phyloP scores from a whole-genome alignment of 1,284 basidiomycete species.

The Rhodotorula sp. region DNA sequence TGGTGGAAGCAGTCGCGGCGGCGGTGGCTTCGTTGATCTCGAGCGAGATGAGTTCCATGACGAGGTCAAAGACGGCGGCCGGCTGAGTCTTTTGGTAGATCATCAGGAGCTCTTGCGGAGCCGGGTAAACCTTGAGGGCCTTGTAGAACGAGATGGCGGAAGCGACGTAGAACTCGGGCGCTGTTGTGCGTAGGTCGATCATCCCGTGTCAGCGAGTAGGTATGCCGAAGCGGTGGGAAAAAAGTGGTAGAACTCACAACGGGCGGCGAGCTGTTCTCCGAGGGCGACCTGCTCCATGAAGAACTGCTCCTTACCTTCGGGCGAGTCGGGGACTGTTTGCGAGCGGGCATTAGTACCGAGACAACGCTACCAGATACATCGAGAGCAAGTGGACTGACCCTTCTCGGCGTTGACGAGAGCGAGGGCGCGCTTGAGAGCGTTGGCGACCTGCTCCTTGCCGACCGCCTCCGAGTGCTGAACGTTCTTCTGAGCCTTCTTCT shows the following conservation, averaged over 20 bases:
- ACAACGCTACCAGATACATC: too few relatives aligned
- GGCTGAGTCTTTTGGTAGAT: conserved; percentile 91
- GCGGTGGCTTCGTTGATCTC: conserved; percentile 63
- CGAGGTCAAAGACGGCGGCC: conserved; percentile 78
- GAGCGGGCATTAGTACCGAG: conserved; percentile 15
- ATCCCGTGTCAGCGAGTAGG: not conserved
- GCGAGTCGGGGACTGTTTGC: conserved; percentile 26
- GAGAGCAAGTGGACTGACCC: conserved; percentile 38
- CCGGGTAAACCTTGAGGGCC: conserved; percentile 87
- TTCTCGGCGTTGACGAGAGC: conserved; percentile 48
- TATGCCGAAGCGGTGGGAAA: not conserved
- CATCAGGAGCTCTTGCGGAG: conserved; percentile 44
- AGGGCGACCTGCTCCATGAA: conserved; percentile 86
- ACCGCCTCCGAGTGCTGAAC: conserved; percentile 59
- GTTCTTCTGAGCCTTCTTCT: conserved; percentile 67
- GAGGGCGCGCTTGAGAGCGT: conserved; percentile 62
- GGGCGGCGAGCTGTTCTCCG: conserved; percentile 77
- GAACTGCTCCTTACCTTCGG: conserved; percentile 65
- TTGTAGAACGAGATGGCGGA: conserved; percentile 90
- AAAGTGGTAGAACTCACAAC: conserved; percentile 58
- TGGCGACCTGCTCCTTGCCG: conserved; percentile 53
- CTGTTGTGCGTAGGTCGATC: conserved; percentile 51
- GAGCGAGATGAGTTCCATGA: conserved; percentile 82
- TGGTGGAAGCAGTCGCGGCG: conserved; percentile 7
- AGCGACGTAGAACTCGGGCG: conserved; percentile 69